Evolutionary conservation across 2,329 filamentous ascomycete species (phyloP).

Genomic region (Ustilaginoidea virens): DNA sequence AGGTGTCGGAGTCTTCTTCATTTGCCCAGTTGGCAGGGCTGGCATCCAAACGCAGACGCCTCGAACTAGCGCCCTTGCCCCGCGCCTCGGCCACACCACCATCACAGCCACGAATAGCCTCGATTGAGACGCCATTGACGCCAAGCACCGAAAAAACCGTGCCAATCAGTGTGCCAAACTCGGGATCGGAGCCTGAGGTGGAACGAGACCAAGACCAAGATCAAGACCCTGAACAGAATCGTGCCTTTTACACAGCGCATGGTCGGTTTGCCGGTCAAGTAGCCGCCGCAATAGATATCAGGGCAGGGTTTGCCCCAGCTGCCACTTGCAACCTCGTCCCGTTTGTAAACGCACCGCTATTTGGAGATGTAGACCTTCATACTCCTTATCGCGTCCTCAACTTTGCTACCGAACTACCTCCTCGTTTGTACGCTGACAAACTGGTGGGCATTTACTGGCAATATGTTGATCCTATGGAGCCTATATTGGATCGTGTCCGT

Average conservation of each 20-base stretch:
- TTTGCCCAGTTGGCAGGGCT: too few species aligned
- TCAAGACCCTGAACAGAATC: neutral
- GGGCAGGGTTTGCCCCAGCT: neutral
- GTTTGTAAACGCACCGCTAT: slow-evolving; percentile 1
- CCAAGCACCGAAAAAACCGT: neutral
- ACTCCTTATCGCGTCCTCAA: neutral
- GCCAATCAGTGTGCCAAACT: neutral
- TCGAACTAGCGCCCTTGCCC: too few species aligned
- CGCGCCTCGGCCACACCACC: too few species aligned
- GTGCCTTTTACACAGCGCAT: slow-evolving; percentile 1
- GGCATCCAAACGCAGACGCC: neutral
- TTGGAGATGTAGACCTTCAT: neutral
- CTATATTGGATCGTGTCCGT: neutral
- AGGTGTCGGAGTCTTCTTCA: too few species aligned
- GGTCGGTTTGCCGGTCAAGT: slow-evolving; percentile 1
- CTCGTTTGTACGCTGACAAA: neutral
- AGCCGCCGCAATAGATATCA: neutral
- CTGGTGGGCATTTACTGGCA: neutral
- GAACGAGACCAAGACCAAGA: too few species aligned
- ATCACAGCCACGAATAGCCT: too few species aligned
- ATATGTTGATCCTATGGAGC: neutral
- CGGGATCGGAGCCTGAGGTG: neutral
- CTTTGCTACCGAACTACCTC: slow-evolving; percentile 1
- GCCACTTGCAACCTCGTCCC: slow-evolving; percentile 1
- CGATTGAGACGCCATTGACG: neutral